Percentiles rank a stretch among this genome's conserved stretches.
These are phyloP conservation scores for Amylostereum areolatum DNA, from an alignment of 1,284 basidiomycete species.

Conservation along the genomic window DNA sequence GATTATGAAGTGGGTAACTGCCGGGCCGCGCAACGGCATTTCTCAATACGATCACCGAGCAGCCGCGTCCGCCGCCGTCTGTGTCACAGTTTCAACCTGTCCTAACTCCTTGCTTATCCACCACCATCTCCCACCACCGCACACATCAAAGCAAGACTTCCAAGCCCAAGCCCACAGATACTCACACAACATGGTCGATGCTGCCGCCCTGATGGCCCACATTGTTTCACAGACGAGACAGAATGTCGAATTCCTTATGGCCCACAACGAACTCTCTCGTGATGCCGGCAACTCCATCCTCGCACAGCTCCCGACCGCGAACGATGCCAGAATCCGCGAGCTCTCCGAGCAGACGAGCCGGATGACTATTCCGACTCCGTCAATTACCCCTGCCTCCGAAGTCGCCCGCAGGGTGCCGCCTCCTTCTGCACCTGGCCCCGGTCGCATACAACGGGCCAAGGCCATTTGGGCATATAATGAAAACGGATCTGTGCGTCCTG, in stretches of 20 bases:
- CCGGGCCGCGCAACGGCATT: no score
- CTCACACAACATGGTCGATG: conserved; percentile 8
- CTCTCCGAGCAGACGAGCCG: conserved; percentile 13
- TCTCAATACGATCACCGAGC: no score
- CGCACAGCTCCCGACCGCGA: conserved; percentile 34
- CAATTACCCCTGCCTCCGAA: background rate
- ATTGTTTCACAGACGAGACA: conserved; percentile 57
- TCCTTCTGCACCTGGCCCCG: conserved; percentile 20
- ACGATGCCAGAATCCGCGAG: conserved; percentile 4
- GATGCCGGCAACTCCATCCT: conserved; percentile 49
- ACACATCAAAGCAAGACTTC: no score
- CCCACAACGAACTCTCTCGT: conserved; percentile 49
- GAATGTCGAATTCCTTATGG: conserved; percentile 56
- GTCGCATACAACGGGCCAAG: conserved; percentile 36
- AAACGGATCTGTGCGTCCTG: conserved; percentile 35
- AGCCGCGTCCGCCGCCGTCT: no score
- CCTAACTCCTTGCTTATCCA: no score
- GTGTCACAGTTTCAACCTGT: no score
- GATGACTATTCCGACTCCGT: conserved; percentile 10
- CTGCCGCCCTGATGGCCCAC: conserved; percentile 43
- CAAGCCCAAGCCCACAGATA: background rate
- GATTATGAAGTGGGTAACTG: no score
- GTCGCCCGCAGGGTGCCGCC: conserved; percentile 7
- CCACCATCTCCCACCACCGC: no score
- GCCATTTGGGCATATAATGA: conserved; percentile 68